Conservation (phyloP, 495 filamentous ascomycete genomes). For the Pseudotulostoma volvatum region DNA sequence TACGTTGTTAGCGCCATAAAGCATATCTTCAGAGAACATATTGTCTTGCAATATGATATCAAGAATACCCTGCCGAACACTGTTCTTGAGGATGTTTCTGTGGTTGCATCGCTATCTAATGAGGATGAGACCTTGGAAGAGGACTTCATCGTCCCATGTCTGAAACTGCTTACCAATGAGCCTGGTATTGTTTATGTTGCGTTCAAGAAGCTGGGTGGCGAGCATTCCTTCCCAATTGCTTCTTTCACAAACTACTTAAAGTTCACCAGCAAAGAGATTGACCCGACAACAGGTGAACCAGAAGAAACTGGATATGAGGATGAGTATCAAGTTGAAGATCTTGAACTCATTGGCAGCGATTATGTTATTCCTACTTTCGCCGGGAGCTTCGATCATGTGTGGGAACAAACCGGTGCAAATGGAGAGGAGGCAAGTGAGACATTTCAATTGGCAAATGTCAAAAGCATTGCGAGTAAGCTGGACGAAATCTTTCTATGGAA, state of each 20-base stretch:
- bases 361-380: constrained; percentile 89
- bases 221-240: constrained; percentile 48
- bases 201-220: constrained; percentile 68
- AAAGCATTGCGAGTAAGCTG: constrained; percentile 84
- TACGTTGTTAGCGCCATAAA: constrained; percentile 90
- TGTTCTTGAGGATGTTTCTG: constrained; percentile 77
- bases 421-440: constrained; percentile 88
- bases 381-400: constrained; percentile 89
- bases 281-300: constrained; percentile 82
- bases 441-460: constrained; percentile 71
- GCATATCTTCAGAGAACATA: constrained; percentile 92
- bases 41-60: constrained; percentile 93
- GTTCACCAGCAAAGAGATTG: constrained; percentile 95
- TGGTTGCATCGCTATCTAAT: constrained; percentile 69
- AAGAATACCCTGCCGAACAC: constrained; percentile 93
- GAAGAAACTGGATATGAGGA: constrained; percentile 90
- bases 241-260: constrained; percentile 87
- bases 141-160: constrained; percentile 82
- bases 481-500: neutral
- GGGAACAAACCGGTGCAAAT: constrained; percentile 79
- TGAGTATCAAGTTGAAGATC: constrained; percentile 91
- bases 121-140: constrained; percentile 59
- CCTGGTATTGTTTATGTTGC: constrained; percentile 89
- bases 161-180: constrained; percentile 62
- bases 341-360: constrained; percentile 81